Evolutionary conservation across 73 alveolate genomes (phyloP).

Genomic region (Symbiodinium natans): DNA sequence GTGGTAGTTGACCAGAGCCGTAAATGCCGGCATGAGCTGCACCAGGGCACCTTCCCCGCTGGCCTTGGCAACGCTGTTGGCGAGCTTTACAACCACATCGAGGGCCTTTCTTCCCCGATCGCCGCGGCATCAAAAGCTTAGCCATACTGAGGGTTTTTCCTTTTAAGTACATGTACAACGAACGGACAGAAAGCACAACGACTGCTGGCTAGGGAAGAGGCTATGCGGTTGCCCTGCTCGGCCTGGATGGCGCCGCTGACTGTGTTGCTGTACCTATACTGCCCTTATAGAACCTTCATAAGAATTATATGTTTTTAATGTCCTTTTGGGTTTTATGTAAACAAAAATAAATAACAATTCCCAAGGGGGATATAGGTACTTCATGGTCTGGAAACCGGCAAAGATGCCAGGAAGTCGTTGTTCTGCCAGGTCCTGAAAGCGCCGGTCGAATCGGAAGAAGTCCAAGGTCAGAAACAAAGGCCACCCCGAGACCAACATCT

Average conservation of each 20-base stretch:
- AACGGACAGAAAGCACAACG: no score
- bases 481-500: constrained; percentile 77
- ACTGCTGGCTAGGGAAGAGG: no score
- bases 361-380: no score
- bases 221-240: not conserved
- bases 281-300: no score
- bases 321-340: no score
- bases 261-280: constrained; percentile 75
- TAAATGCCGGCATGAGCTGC: constrained; percentile 59
- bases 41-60: constrained; percentile 15
- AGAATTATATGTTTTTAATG: no score
- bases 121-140: no score
- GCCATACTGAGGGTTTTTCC: no score
- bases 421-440: constrained; percentile 23
- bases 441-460: constrained; percentile 63
- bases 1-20: constrained; percentile 52
- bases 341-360: no score
- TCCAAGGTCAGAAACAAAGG: constrained; percentile 47
- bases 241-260: constrained; percentile 35
- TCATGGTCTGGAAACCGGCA: constrained; percentile 61
- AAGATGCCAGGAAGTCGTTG: constrained; percentile 62
- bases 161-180: no score
- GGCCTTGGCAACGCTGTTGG: constrained; percentile 35
- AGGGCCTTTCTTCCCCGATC: constrained; percentile 30
- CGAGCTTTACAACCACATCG: constrained; percentile 37